Base-by-base conservation (phyloP, 345 rosid species). In the Pugionium dolabratum region DNA sequence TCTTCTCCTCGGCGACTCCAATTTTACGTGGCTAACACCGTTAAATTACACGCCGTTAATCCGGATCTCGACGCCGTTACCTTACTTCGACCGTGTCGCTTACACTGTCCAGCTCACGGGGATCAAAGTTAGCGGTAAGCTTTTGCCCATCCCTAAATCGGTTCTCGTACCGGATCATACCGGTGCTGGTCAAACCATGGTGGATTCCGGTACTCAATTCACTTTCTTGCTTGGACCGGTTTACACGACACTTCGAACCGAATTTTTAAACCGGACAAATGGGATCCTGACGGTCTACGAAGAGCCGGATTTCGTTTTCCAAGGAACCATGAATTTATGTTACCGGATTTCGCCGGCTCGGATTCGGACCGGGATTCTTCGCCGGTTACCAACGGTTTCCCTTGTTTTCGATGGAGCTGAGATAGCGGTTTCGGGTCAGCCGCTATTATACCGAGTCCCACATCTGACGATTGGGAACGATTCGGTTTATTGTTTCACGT, bases 121-220 rank as follows among this genome's bases (percentile, higher is more conserved):
- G 9, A 89, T 92, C 65, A 85, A 83, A 73, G 97, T 92, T 6
- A 76, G 80, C 53, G 80, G 80, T 7, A 80, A 78, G 57, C 55
- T 82, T 11, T 78, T 92, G 1, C 74, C 84, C 3, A 58, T 92
- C 28, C 87, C 93, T 11, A 75, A 80, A 76, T 83, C 86, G 9
- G 77, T 79, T 37, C 80, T 92, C 4, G 79, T 65, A 18, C 98
- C 97, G 56, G 98, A 92, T 37, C 97, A 92, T 48, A 87, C 98
- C 37, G 97, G 98, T 28, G 97, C 95, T 4, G 97, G 97, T 65
- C 98, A 92, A 60, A 92, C 98, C 10, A 91, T 91, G 96, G 90
- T 91, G 4, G 96, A 91, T 62, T 91, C 96, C 40, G 97, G 98
- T 31, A 85, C 98, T 8, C 98, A 92, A 64, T 92, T 92, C 75